Evolutionary conservation across 1,284 basidiomycete genomes (phyloP), one percentile per base, ranked within the genome.

Genomic region (Rhodotorula sp.): DNA sequence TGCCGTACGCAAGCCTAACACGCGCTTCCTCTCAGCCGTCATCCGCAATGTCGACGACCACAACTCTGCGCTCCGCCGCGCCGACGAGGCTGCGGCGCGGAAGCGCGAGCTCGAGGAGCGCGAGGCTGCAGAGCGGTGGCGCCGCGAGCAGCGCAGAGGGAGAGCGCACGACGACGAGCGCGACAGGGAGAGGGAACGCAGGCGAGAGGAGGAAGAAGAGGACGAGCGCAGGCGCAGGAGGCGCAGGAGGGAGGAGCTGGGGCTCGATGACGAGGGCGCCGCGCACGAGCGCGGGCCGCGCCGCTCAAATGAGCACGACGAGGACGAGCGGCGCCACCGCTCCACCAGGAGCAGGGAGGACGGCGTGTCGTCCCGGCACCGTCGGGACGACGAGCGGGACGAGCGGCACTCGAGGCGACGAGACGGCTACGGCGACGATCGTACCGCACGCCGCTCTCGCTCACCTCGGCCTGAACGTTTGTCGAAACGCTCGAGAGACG

Each of bases 31-130:
- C 27, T 87, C 89, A 0, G 89, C 90, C 41, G 92, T 97, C 71
- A 93, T 97, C 67, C 88, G 89, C 71, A 92, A 87, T 74, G 95
- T 94, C 5, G 93, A 94, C 79, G 92, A 93, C 68, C 94, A 97
- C 80, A 97, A 97, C 81, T 88, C 89, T 80, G 88, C 90, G 19
- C 84, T 97, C 25, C 82, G 93, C 14, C 86, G 88, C 55, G 86
- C 89, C 25, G 92, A 97, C 25, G 88, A 89, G 45, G 91, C 46
- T 12, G 60, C 67, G 0, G 64, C 61, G 21, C 46, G 70, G 19
- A 46, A 58, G 52, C 59, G 72, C 48, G 75, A 75, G 27, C 49
- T 64, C 23, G 66, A 77, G 16, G 77, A 74, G 64, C 58, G 71
- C 19, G 66, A 72, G 8, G 46, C 46, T 4, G 74, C 65, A 14